Conservation (phyloP, 805 yeast genomes). For the Yarrowia deformans region DNA sequence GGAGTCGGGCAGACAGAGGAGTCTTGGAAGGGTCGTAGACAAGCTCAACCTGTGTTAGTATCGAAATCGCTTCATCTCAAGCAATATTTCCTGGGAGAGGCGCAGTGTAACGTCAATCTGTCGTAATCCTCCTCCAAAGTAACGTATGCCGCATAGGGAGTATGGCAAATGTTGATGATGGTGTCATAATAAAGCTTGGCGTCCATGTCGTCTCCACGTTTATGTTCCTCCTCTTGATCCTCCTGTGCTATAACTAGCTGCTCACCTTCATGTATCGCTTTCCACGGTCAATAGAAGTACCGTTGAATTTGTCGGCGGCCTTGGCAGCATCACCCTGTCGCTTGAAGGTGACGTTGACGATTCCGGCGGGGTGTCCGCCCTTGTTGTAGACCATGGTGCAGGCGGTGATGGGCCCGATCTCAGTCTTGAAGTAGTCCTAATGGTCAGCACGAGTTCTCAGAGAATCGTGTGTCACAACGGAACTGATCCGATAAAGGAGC, state of each 20-base stretch:
- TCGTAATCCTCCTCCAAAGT: not conserved
- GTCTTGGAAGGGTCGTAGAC: conserved; percentile 80
- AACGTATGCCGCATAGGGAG: not conserved
- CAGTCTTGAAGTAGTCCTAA: conserved; percentile 87
- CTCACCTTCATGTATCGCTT: conserved; percentile 67
- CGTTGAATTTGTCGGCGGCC: conserved; percentile 85
- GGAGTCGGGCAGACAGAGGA: conserved; percentile 71
- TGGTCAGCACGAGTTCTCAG: conserved; percentile 34
- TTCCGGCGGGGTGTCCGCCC: conserved; percentile 89
- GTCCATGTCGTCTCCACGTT: no score
- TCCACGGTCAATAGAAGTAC: conserved; percentile 93
- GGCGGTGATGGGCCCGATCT: conserved; percentile 82
- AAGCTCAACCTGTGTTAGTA: conserved; percentile 61
- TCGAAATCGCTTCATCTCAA: not conserved
- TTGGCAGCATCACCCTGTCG: conserved; percentile 70
- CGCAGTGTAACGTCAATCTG: not conserved
- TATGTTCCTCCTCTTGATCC: not conserved
- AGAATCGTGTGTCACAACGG: conserved; percentile 12
- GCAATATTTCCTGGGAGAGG: not conserved
- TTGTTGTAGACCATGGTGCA: conserved; percentile 81
- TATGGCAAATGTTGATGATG: no score
- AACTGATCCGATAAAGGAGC: conserved; percentile 41
- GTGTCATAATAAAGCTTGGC: not conserved
- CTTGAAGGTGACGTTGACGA: conserved; percentile 84
- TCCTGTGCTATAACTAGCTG: conserved; percentile 41